Evolutionary conservation across 495 filamentous ascomycete genomes (phyloP).

Genomic region (Neurospora hispaniola): DNA sequence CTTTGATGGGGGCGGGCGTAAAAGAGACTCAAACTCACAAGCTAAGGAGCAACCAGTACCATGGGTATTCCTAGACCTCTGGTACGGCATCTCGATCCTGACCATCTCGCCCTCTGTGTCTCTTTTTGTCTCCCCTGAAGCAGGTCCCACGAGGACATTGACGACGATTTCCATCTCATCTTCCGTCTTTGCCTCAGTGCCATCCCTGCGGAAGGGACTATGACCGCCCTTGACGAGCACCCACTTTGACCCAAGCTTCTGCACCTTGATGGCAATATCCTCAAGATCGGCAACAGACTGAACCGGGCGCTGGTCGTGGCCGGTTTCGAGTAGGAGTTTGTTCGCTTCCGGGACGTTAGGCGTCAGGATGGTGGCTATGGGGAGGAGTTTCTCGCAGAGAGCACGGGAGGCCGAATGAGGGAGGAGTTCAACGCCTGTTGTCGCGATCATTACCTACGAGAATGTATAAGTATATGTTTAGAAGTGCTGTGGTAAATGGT

Average conservation of each 20-base stretch:
- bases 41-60: slow-evolving; percentile 93
- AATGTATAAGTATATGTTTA: slow-evolving; percentile 2
- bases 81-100: slow-evolving; percentile 56
- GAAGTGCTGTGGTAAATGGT: neutral
- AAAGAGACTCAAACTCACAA: slow-evolving; percentile 42
- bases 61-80: slow-evolving; percentile 72
- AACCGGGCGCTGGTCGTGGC: slow-evolving; percentile 37
- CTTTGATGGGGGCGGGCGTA: neutral
- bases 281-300: slow-evolving; percentile 50
- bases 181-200: slow-evolving; percentile 38
- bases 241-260: slow-evolving; percentile 59
- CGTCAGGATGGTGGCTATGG: slow-evolving; percentile 68
- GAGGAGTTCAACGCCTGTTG: slow-evolving; percentile 67
- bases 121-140: slow-evolving; percentile 15
- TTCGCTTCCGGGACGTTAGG: slow-evolving; percentile 88
- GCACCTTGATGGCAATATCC: slow-evolving; percentile 54
- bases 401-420: slow-evolving; percentile 55
- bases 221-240: slow-evolving; percentile 91
- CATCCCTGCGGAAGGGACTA: slow-evolving; percentile 60
- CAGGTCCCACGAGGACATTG: slow-evolving; percentile 60
- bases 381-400: slow-evolving; percentile 59
- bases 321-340: slow-evolving; percentile 54
- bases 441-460: slow-evolving; percentile 81
- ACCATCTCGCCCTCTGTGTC: slow-evolving; percentile 9
- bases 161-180: slow-evolving; percentile 55